Percentiles rank a stretch among this genome's conserved stretches.
Conservation (phyloP, 2,329 filamentous ascomycete species). For the Aspergillus caelatus region DNA sequence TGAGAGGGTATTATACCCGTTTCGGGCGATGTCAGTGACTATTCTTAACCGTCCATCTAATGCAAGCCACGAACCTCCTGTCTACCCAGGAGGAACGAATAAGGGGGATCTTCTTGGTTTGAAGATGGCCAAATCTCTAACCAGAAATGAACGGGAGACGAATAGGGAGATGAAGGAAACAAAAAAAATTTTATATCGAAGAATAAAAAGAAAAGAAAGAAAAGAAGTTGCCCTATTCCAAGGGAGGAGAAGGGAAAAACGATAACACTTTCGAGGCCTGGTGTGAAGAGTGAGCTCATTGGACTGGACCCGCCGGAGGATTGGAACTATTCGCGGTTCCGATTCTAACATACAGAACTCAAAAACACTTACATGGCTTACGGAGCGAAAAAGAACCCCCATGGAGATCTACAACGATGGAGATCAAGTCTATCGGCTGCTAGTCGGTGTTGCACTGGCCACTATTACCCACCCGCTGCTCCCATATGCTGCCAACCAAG, state of each 20-base stretch:
- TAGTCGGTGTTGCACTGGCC: constrained; percentile 37
- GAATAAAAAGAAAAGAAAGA: constrained; percentile 9
- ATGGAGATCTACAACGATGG: constrained; percentile 36
- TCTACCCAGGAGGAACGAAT: constrained; percentile 18
- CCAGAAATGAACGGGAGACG: neutral
- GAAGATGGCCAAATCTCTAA: neutral
- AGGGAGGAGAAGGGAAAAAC: constrained; percentile 4
- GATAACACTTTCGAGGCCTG: constrained; percentile 7
- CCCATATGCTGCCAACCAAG: constrained; percentile 14
- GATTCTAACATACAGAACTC: constrained; percentile 8
- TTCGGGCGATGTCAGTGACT: constrained; percentile 31
- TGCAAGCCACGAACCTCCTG: constrained; percentile 33
- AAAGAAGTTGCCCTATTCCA: constrained; percentile 8
- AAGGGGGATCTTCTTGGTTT: neutral
- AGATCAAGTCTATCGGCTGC: constrained; percentile 42
- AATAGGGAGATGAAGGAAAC: neutral
- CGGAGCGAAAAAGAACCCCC: constrained; percentile 12
- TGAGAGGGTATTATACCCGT: constrained; percentile 20
- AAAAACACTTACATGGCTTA: constrained; percentile 14
- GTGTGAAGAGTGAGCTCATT: constrained; percentile 22
- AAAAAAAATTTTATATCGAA: neutral
- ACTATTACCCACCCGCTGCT: constrained; percentile 25
- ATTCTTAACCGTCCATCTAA: constrained; percentile 31
- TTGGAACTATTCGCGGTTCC: constrained; percentile 23
- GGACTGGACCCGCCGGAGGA: constrained; percentile 20